Evolutionary conservation across 306 rosid species (phyloP), one percentile per base, ranked within the genome.

Genomic region (Lathyrus sativus): DNA sequence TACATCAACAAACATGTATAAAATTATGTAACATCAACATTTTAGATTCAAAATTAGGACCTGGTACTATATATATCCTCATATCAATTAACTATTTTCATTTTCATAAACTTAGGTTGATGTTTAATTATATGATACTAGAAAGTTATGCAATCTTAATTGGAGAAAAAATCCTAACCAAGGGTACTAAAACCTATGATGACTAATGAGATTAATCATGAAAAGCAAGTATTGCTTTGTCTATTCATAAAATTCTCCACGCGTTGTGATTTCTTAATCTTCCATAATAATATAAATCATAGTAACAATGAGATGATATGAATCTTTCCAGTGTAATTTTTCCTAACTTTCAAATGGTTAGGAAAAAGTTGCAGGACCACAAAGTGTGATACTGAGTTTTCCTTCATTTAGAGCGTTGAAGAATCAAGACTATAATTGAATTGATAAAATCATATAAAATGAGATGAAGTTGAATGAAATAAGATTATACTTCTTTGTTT

Each of bases 361-460:
- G 65, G 67, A 29, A n/a, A 56, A 71, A 59, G 62, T 35, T 50
- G 49, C 9, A 70, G 81, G 76, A 68, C 76, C 78, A 69, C 78
- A 56, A 56, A 56, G 50, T 68, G 76, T 73, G 56, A 50, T 79
- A 57, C n/a, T n/a, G 15, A 33, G 26, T 22, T 22, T 63, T 74
- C 41, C 68, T 68, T 65, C 45, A n/a, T 48, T 68, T 48, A 49
- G 56, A 33, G 1, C 19, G 44, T 37, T 46, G 41, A 62, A 67
- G 70, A 61, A 63, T 41, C 14, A 53, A 51, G 38, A 33, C 38
- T 33, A 33, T 26, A 4, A 33, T 33, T 6, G 38, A 33, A 33
- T 33, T 33, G 7, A 5, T 19, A 19, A 19, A 19, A 4, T 31
- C 1, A 31, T 31, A 31, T 31, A 0, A 4, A 31, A 31, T 31